These are phyloP conservation scores for Cladophialophora yegresii DNA, from an alignment of 2,329 filamentous ascomycete genomes.

Conservation along the genomic window DNA sequence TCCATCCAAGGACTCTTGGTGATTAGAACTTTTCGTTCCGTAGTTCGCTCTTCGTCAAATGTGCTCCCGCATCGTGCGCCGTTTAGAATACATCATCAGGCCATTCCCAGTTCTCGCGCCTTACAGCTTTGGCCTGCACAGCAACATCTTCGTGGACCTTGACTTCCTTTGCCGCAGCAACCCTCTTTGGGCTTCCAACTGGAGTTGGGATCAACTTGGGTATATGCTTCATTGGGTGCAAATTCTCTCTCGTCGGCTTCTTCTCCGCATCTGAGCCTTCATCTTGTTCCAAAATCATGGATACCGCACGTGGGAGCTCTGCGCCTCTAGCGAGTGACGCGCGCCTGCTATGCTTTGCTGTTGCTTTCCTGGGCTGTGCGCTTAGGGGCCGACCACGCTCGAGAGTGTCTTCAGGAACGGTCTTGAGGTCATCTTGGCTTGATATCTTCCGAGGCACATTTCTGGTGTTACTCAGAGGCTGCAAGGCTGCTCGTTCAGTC, in stretches of 20 bases:
- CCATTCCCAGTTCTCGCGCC: slow-evolving; percentile 35
- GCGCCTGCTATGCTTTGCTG: slow-evolving; percentile 9
- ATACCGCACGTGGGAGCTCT: slow-evolving; percentile 30
- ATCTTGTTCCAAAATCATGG: slow-evolving; percentile 34
- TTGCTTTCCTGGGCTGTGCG: slow-evolving; percentile 2
- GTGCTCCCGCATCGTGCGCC: neutral
- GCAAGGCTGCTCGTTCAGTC: slow-evolving; percentile 22
- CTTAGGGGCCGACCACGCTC: neutral
- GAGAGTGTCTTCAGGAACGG: slow-evolving; percentile 3
- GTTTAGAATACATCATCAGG: slow-evolving; percentile 36
- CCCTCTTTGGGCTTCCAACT: neutral
- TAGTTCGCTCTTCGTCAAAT: neutral
- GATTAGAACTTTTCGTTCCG: neutral
- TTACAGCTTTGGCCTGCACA: slow-evolving; percentile 16
- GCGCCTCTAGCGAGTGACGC: neutral
- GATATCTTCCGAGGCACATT: slow-evolving; percentile 11
- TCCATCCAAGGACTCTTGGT: neutral
- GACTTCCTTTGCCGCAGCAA: slow-evolving; percentile 1
- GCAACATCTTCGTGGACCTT: slow-evolving; percentile 19
- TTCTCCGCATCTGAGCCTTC: slow-evolving; percentile 22
- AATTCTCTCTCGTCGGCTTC: slow-evolving; percentile 15
- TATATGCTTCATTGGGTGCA: slow-evolving; percentile 8
- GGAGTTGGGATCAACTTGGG: neutral
- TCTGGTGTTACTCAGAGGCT: slow-evolving; percentile 25
- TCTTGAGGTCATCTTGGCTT: slow-evolving; percentile 20